Percentiles rank a stretch among this genome's conserved stretches.
phyloP scores from a whole-genome alignment of 352 stramenopile genomes.

The Lagenidium sp. region DNA sequence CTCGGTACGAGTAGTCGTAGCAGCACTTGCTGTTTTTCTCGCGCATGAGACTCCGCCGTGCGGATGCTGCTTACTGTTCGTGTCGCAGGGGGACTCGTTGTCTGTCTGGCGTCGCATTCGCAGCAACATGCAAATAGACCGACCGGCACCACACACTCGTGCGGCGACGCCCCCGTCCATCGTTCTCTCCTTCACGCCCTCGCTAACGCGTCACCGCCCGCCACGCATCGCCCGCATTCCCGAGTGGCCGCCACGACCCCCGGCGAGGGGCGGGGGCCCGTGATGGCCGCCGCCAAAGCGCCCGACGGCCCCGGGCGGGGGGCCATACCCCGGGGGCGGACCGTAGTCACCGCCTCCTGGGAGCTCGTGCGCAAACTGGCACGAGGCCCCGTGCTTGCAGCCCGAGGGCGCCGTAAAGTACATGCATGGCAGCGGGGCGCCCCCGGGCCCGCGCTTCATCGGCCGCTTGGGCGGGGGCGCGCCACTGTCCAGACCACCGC shows the following conservation, averaged over 20 bases:
- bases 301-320: slow-evolving; percentile 28
- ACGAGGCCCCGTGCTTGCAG: slow-evolving; percentile 66
- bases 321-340: slow-evolving; percentile 39
- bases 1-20: no score
- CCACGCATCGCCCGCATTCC: slow-evolving; percentile 44
- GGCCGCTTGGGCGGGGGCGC: slow-evolving; percentile 33
- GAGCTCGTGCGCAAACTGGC: slow-evolving; percentile 58
- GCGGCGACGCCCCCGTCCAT: no score
- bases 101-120: no score
- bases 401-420: slow-evolving; percentile 57
- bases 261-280: slow-evolving; percentile 8
- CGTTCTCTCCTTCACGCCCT: no score
- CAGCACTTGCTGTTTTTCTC: no score
- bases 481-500: slow-evolving; percentile 25
- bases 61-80: no score
- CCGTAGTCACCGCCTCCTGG: slow-evolving; percentile 47
- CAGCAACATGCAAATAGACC: no score
- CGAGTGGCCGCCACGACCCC: slow-evolving; percentile 13
- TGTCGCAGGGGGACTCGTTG: no score
- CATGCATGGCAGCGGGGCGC: slow-evolving; percentile 35
- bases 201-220: slow-evolving; percentile 50
- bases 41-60: no score
- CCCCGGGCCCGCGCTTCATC: slow-evolving; percentile 32
- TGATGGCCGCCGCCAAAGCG: slow-evolving; percentile 40
- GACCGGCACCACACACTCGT: no score